These are phyloP conservation scores for Venustampulla echinocandica DNA, from an alignment of 495 filamentous ascomycete species.

Conservation along the genomic window DNA sequence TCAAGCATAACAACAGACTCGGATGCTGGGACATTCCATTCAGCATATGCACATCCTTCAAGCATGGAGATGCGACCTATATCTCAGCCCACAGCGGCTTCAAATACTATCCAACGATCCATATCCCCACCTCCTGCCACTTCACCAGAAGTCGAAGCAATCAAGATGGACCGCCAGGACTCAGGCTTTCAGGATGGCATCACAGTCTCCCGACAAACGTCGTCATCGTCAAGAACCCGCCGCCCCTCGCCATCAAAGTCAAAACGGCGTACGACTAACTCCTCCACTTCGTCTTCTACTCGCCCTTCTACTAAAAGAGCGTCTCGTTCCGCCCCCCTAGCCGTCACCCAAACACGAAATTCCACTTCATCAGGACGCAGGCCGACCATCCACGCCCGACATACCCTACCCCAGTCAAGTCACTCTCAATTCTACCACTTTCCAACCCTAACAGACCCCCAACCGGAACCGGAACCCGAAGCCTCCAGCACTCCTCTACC, in stretches of 20 bases:
- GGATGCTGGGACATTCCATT: constrained; percentile 20
- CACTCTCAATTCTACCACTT: constrained; percentile 22
- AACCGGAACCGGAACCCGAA: not conserved
- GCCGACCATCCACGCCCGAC: constrained; percentile 6
- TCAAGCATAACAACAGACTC: constrained; percentile 15
- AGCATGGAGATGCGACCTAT: constrained; percentile 13
- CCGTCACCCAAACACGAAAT: not conserved
- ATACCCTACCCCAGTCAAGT: constrained; percentile 8
- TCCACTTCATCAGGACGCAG: not conserved
- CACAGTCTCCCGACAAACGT: constrained; percentile 7
- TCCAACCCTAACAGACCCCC: constrained; percentile 9
- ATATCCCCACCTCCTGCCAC: not conserved
- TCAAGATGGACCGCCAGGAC: constrained; percentile 19
- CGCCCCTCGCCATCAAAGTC: constrained; percentile 6
- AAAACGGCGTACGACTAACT: not conserved
- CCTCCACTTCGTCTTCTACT: constrained; percentile 2
- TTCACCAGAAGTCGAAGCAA: constrained; percentile 7
- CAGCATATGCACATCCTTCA: constrained; percentile 14
- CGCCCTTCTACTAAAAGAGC: constrained; percentile 12
- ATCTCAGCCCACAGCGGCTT: not conserved
- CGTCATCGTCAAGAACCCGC: constrained; percentile 1
- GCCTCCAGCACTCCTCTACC: constrained; percentile 9
- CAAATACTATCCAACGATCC: not conserved
- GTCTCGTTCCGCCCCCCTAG: not conserved
- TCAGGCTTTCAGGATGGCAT: constrained; percentile 14